Base-by-base conservation (phyloP, 805 yeast genomes). In the Metschnikowia anglica region DNA sequence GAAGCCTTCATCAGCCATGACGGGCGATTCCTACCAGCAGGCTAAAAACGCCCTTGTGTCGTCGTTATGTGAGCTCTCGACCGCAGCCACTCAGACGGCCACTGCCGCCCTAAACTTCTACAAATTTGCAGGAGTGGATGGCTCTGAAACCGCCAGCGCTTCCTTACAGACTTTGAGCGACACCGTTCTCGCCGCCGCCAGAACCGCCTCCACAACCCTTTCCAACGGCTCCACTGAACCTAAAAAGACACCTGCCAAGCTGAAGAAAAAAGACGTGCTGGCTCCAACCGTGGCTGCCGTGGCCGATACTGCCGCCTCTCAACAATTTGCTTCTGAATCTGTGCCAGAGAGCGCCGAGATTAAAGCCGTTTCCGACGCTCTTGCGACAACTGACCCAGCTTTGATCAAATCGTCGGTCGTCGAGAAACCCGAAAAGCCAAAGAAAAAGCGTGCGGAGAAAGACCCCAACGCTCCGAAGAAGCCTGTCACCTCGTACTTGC, bases 381-480 rank as follows among this genome's bases (percentile, higher is more conserved):
- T 41, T 31, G 30, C 44, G 16, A 41, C 31, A 12, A 41, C 44
- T 13, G 44, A 41, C 39, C 44, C 44, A 4, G 39, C 35, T n/a
- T 41, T 41, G 36, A 6, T 35, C 28, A 34, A 34, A 28, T 27
- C 21, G 6, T 31, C 33, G 16, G 32, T 37, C 7, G 34, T 31
- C 17, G 48, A 27, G 17, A 36, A 36, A 36, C 15, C 42, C 17
- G 44, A 41, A n/a, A 41, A 41, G 36, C 44, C 38, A 44, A 83
- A 79, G 66, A 79, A 77, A 56, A 71, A 68, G 56, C 74, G 72
- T 55, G 69, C 61, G 28, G 73, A 66, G 40, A 72, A 66, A 54
- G 98, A 91, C 65, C 97, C 97, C 39, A 83, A 86, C 58, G 97
- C 96, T 34, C 99, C 99, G 46, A 88, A 87, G 74, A 89, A 89